phyloP scores from a whole-genome alignment of 2,329 filamentous ascomycete species.

The Ophiostoma piceae region DNA sequence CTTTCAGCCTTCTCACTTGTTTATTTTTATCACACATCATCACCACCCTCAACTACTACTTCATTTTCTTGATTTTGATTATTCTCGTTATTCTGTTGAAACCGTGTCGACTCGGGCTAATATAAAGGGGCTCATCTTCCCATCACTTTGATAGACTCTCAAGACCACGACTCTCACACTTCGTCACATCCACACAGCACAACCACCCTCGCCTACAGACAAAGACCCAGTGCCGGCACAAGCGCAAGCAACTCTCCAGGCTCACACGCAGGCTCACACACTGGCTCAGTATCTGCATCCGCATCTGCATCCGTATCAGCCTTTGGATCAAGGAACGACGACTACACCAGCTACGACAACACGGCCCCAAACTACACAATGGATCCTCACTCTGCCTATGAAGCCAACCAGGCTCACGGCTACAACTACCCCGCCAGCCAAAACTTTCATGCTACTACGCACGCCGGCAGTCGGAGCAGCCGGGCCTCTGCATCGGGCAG shows the following conservation, averaged over 20 bases:
- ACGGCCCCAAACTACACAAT: not conserved
- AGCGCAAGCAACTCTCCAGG: slow-evolving; percentile 1
- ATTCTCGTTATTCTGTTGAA: not conserved
- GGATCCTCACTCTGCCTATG: not conserved
- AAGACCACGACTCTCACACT: not conserved
- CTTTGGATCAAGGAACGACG: not conserved
- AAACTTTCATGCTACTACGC: not conserved
- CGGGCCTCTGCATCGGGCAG: not conserved
- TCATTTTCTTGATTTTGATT: not conserved
- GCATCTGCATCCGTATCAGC: not conserved
- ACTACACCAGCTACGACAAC: not conserved
- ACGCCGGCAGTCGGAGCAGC: not conserved
- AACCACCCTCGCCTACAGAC: slow-evolving; percentile 6
- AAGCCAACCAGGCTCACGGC: not conserved
- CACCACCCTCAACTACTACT: not conserved
- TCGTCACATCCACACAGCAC: not conserved
- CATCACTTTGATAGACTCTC: not conserved
- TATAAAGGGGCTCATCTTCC: slow-evolving; percentile 8
- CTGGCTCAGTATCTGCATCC: not conserved
- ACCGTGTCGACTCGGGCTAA: not conserved
- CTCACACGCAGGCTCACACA: not conserved
- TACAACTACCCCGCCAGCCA: not conserved
- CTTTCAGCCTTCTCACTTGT: slow-evolving; percentile 9
- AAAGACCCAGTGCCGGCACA: slow-evolving; percentile 1
- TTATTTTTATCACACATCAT: slow-evolving; percentile 4